Base-by-base conservation (phyloP, 225 moss, liverwort and hornwort species). In the Rhytidiadelphus loreus region DNA sequence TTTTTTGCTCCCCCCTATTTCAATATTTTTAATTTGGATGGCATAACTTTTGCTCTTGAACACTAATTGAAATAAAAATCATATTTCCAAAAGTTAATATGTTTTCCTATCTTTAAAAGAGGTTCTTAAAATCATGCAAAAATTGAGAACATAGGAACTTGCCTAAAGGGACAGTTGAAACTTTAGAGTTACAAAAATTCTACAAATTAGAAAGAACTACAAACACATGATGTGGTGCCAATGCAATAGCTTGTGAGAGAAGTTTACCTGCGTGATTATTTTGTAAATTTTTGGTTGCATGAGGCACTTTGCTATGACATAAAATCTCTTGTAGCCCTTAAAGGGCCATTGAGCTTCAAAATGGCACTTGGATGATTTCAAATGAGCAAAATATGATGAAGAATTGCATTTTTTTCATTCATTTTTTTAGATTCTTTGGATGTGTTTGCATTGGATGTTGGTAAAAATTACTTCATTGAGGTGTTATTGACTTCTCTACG, bases 151-250 rank as follows among this genome's bases (percentile, higher is more conserved):
- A n/a, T 37, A 5, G 6, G 3, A 37, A 65, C 11, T 65, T 65
- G 12, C 2, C 4, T 0, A 2, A 66, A 0, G 22, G 6, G 12
- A 26, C 1, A 70, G 3, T 43, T 41, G 14, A 8, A 2, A 8
- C 43, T 43, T 70, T 26, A 43, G 2, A 3, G 0, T 15, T 25
- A 70, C 6, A 25, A 3, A 25, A 70, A 41, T 14, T 41, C 14
- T 70, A 70, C 15, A 70, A 25, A 70, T 21, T 37, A 37, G 12
- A 65, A 37, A 20, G 11, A 65, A 65, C 37, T 66, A 35, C 21
- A 21, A 65, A 21, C 1, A 66, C 21, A 66, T 37, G 37, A 21
- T 66, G 21, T 37, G 21, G 7, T 66, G 37, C 43, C 3, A 71
- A 43, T 43, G 5, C 9, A 15, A 15, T 43, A 43, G 16, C 2